Conservation (phyloP, 2,329 filamentous ascomycete species). For the Aspergillus sp. region DNA sequence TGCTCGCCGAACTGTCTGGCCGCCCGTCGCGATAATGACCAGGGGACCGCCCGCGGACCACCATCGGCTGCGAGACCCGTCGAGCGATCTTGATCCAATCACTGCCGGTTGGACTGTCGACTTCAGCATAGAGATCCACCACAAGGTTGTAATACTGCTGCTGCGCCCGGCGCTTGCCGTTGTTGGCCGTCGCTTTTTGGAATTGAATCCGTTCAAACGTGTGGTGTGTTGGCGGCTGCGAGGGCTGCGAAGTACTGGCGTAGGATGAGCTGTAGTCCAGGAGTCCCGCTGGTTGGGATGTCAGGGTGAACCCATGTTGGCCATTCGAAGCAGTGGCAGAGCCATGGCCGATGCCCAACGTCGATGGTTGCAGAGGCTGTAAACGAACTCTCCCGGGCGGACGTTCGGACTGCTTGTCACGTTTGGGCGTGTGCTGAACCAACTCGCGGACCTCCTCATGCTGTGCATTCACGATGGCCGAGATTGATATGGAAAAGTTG, state of each 20-base stretch:
- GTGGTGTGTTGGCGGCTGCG: slow-evolving; percentile 41
- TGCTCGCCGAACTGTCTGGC: slow-evolving; percentile 60
- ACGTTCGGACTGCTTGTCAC: slow-evolving; percentile 76
- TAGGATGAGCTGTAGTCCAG: slow-evolving; percentile 30
- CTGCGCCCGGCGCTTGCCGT: slow-evolving; percentile 79
- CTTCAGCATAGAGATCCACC: slow-evolving; percentile 69
- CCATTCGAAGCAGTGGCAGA: slow-evolving; percentile 11
- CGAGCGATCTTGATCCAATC: slow-evolving; percentile 64
- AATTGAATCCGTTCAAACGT: slow-evolving; percentile 88
- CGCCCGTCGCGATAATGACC: slow-evolving; percentile 70
- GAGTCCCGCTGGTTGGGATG: slow-evolving; percentile 19
- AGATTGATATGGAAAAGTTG: slow-evolving; percentile 74
- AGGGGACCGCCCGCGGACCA: slow-evolving; percentile 75
- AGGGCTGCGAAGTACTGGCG: slow-evolving; percentile 21
- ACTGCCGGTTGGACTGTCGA: slow-evolving; percentile 42
- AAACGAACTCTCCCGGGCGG: slow-evolving; percentile 63
- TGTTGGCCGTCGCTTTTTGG: slow-evolving; percentile 89
- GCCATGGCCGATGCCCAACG: slow-evolving; percentile 24
- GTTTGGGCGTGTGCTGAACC: slow-evolving; percentile 84
- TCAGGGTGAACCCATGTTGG: slow-evolving; percentile 19
- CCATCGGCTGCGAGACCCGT: slow-evolving; percentile 69
- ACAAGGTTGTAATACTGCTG: slow-evolving; percentile 92
- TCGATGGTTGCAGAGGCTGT: slow-evolving; percentile 55
- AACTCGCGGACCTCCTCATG: slow-evolving; percentile 71
- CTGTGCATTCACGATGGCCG: slow-evolving; percentile 70